Percentiles rank a stretch among this genome's conserved stretches.
phyloP scores from a whole-genome alignment of 2,329 filamentous ascomycete genomes.

The Penicillium sp. region DNA sequence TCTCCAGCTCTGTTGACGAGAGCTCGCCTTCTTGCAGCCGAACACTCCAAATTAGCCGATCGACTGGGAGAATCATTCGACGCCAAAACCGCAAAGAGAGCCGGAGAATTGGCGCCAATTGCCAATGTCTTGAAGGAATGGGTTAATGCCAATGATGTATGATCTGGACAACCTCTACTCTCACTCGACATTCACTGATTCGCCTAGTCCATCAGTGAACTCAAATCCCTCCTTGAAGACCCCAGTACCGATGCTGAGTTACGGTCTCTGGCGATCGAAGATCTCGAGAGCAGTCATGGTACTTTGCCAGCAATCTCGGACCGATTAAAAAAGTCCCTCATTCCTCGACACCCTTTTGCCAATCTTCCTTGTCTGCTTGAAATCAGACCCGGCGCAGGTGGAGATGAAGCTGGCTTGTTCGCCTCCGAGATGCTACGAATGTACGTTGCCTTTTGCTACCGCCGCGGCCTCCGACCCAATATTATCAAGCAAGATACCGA shows the following conservation, averaged over 20 bases:
- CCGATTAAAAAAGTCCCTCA: constrained; percentile 73
- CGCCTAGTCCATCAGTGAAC: constrained; percentile 61
- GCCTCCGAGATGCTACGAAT: constrained; percentile 84
- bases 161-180: constrained; percentile 10
- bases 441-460: constrained; percentile 79
- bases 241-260: constrained; percentile 61
- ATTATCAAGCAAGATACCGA: constrained; percentile 83
- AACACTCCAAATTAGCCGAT: constrained; percentile 57
- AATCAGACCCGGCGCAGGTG: constrained; percentile 87
- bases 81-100: constrained; percentile 56
- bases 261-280: constrained; percentile 62
- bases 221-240: constrained; percentile 76
- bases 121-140: constrained; percentile 58
- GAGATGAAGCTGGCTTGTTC: constrained; percentile 88
- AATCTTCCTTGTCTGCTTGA: constrained; percentile 88
- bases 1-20: constrained; percentile 58
- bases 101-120: constrained; percentile 58
- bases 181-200: not conserved
- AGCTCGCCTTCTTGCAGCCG: constrained; percentile 57
- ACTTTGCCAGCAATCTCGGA: constrained; percentile 65
- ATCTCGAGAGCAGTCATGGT: constrained; percentile 67
- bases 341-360: constrained; percentile 87
- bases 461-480: constrained; percentile 65
- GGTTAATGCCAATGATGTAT: constrained; percentile 60
- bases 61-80: constrained; percentile 59